Evolutionary conservation across 2,329 filamentous ascomycete species (phyloP).

Genomic region (Phyllosticta capitalensis): DNA sequence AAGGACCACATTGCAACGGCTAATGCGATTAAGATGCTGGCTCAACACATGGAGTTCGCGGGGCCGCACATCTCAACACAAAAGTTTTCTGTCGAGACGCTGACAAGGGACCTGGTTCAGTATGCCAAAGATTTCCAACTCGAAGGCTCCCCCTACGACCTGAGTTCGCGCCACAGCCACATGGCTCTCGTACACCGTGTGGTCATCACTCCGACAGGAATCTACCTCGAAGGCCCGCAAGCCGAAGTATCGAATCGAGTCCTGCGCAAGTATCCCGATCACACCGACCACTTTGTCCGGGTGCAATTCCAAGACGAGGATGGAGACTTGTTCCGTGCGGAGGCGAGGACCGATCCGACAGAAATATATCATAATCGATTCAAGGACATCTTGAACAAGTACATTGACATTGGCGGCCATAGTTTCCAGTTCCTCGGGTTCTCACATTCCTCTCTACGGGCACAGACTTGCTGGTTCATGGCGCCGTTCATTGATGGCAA

Average conservation of each 20-base stretch:
- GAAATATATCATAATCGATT: conserved; percentile 51
- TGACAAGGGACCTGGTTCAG: background rate
- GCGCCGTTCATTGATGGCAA: conserved; percentile 34
- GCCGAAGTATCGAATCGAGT: conserved; percentile 61
- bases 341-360: conserved; percentile 40
- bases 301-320: conserved; percentile 69
- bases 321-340: conserved; percentile 53
- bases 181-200: conserved; percentile 27
- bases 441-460: conserved; percentile 66
- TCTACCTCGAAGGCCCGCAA: conserved; percentile 37
- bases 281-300: conserved; percentile 56
- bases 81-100: conserved; percentile 28
- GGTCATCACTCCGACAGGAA: conserved; percentile 31
- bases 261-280: conserved; percentile 52
- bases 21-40: conserved; percentile 45
- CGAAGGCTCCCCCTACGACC: conserved; percentile 22
- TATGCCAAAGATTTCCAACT: conserved; percentile 26
- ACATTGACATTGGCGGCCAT: conserved; percentile 52
- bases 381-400: conserved; percentile 46
- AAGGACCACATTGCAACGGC: conserved; percentile 17
- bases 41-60: conserved; percentile 45
- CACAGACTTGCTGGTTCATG: conserved; percentile 62
- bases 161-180: conserved; percentile 20
- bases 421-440: conserved; percentile 62
- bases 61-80: conserved; percentile 42